Percentiles rank a stretch among this genome's conserved stretches.
phyloP scores from a whole-genome alignment of 208 protist species.

The Trichomonas vaginalis region DNA sequence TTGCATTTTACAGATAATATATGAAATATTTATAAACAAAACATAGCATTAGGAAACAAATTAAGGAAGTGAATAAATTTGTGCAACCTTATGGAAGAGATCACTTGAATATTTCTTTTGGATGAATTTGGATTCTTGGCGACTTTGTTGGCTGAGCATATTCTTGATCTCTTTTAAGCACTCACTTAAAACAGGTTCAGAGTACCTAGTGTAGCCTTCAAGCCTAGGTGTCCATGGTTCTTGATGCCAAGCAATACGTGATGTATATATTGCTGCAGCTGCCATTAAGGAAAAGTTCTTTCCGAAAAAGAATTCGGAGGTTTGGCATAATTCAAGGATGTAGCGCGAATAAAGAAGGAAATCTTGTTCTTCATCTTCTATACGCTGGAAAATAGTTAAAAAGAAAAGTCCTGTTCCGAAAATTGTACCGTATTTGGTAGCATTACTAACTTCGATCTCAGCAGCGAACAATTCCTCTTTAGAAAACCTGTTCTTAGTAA shows the following conservation, averaged over 20 bases:
- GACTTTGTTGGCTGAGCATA: background rate
- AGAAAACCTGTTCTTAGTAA: background rate
- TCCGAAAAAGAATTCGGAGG: background rate
- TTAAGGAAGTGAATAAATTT: background rate
- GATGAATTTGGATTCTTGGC: background rate
- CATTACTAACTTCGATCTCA: background rate
- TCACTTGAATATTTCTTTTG: background rate
- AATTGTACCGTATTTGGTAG: background rate
- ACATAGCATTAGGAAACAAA: background rate
- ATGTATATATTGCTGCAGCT: background rate
- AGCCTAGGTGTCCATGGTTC: background rate
- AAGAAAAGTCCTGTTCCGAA: background rate
- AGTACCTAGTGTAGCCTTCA: background rate
- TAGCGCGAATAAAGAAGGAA: background rate
- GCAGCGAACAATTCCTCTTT: background rate
- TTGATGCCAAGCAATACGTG: background rate
- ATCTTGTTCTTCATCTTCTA: background rate
- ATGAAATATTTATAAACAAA: background rate
- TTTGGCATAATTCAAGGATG: background rate
- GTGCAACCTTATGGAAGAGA: background rate
- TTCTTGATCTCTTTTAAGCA: background rate
- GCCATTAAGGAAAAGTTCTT: background rate
- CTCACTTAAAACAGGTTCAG: background rate
- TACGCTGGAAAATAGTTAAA: background rate
- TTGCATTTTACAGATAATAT: too few relatives aligned